phyloP scores from a whole-genome alignment of 495 filamentous ascomycete genomes.

The Choiromyces venosus region DNA sequence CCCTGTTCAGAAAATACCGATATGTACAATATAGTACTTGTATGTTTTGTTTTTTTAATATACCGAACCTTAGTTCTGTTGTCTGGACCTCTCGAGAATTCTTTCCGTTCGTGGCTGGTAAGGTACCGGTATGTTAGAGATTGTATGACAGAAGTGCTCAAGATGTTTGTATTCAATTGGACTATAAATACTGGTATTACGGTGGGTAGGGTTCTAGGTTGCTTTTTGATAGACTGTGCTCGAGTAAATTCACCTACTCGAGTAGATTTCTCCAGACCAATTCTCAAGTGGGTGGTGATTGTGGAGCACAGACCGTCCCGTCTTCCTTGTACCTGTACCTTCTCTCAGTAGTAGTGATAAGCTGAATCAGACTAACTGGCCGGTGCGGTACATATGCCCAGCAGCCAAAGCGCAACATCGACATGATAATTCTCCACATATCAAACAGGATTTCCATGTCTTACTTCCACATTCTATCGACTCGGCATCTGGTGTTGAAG shows the following conservation, averaged over 20 bases:
- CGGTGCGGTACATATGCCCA: not conserved
- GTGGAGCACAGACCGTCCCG: not conserved
- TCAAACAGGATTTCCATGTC: not conserved
- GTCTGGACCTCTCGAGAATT: not conserved
- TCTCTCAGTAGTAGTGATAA: not conserved
- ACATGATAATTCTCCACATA: not conserved
- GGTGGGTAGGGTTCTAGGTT: not conserved
- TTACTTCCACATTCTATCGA: not conserved
- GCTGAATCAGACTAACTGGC: not conserved
- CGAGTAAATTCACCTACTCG: not conserved
- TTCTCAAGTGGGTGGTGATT: not conserved
- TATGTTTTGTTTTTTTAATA: not conserved
- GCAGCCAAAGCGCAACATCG: not conserved
- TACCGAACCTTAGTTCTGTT: not conserved
- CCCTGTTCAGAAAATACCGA: not conserved
- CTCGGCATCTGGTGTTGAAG: not conserved
- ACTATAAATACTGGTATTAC: not conserved
- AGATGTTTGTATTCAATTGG: not conserved
- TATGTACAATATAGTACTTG: not conserved
- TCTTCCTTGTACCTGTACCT: not conserved
- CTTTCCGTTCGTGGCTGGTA: conserved; percentile 1
- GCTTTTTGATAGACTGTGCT: not conserved
- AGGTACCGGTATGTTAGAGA: not conserved
- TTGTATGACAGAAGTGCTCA: not conserved
- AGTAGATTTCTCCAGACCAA: not conserved